phyloP scores from a whole-genome alignment of 179 eudicot genomes.

The Spinacia oleracea region DNA sequence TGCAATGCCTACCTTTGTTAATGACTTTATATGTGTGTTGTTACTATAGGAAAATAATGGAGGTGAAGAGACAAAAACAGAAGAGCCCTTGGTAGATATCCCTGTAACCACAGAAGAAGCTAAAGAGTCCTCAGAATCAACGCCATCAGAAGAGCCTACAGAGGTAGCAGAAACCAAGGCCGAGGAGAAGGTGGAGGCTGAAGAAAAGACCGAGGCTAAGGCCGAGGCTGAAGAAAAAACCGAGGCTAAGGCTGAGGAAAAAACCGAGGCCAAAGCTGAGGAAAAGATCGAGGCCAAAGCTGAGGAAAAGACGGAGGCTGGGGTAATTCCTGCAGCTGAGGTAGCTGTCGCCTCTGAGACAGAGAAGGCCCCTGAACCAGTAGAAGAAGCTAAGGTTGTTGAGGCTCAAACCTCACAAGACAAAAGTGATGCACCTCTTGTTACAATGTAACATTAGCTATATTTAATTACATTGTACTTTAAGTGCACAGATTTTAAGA shows the following conservation, averaged over 20 bases:
- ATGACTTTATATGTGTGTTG: not conserved
- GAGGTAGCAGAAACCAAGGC: constrained; percentile 22
- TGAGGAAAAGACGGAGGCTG: constrained; percentile 12
- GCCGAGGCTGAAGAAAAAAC: constrained; percentile 7
- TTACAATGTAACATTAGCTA: constrained; percentile 30
- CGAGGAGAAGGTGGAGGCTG: constrained; percentile 23
- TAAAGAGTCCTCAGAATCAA: constrained; percentile 28
- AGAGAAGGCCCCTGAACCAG: constrained; percentile 26
- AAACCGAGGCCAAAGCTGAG: constrained; percentile 5
- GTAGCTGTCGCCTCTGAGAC: constrained; percentile 14
- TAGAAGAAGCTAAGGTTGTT: constrained; percentile 31
- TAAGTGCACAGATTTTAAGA: constrained; percentile 11
- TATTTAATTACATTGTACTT: constrained; percentile 15
- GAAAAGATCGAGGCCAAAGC: not conserved
- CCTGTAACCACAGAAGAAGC: constrained; percentile 38
- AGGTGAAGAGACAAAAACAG: constrained; percentile 49
- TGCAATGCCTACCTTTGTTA: too few species aligned
- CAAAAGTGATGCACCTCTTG: constrained; percentile 52
- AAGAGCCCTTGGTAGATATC: constrained; percentile 49
- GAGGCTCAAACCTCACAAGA: constrained; percentile 41
- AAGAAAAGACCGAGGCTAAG: constrained; percentile 3
- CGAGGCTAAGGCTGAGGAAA: not conserved
- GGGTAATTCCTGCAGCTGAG: constrained; percentile 22
- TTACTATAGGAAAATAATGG: constrained; percentile 46
- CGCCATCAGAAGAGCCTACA: constrained; percentile 25